Conservation (phyloP, 2,329 filamentous ascomycete species). For the Corniculantispora saksenae region DNA sequence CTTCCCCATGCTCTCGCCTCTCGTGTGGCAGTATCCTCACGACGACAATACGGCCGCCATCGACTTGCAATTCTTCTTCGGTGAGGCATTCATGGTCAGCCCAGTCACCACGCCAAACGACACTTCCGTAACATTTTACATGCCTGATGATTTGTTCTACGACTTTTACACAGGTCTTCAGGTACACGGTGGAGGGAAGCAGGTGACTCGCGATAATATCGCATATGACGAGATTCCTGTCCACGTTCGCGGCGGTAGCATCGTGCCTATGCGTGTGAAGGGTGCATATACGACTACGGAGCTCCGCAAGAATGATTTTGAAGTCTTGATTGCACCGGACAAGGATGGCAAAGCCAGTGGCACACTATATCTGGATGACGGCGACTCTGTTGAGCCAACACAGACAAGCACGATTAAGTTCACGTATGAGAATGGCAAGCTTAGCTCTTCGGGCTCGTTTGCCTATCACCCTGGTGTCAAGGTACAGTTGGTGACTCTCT, state of each 20-base stretch:
- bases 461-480: not conserved
- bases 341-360: not conserved
- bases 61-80: slow-evolving; percentile 49
- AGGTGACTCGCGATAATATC: slow-evolving; percentile 36
- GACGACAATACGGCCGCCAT: slow-evolving; percentile 43
- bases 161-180: slow-evolving; percentile 44
- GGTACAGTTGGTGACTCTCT: not conserved
- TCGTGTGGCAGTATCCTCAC: slow-evolving; percentile 67
- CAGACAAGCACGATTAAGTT: not conserved
- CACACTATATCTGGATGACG: not conserved
- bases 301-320: slow-evolving; percentile 64
- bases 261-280: slow-evolving; percentile 58
- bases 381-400: not conserved
- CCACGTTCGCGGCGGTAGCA: slow-evolving; percentile 62
- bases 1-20: slow-evolving; percentile 63
- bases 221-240: slow-evolving; percentile 57
- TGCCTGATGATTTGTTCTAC: slow-evolving; percentile 49
- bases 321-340: slow-evolving; percentile 65
- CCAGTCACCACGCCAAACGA: slow-evolving; percentile 45
- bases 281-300: slow-evolving; percentile 63
- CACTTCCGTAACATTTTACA: slow-evolving; percentile 43
- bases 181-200: slow-evolving; percentile 13
- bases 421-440: not conserved
- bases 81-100: slow-evolving; percentile 43
- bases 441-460: slow-evolving; percentile 1